Evolutionary conservation across 306 rosid genomes (phyloP).

Genomic region (Cucurbita argyrosperma): DNA sequence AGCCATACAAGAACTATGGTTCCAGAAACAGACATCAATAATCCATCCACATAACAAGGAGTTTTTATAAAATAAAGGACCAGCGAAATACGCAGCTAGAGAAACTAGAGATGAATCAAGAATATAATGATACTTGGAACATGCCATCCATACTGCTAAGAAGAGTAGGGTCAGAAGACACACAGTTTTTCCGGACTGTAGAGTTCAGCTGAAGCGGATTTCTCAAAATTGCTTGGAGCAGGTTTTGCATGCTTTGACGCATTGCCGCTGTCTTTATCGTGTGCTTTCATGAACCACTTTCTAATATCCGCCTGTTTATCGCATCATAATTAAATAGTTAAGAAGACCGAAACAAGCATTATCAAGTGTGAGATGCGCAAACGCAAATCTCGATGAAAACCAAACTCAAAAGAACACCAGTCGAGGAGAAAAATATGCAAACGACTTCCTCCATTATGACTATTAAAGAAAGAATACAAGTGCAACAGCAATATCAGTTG

Average conservation of each 20-base stretch:
- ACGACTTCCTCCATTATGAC: not conserved
- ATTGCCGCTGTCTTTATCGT: conserved; percentile 37
- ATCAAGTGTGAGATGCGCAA: not conserved
- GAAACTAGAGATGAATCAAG: not conserved
- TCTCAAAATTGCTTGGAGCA: conserved; percentile 1
- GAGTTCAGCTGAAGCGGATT: conserved; percentile 29
- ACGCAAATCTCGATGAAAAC: not conserved
- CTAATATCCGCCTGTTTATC: conserved; percentile 47
- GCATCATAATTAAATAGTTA: not conserved
- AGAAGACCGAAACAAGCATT: not conserved
- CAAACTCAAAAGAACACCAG: not conserved
- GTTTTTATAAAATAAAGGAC: not conserved
- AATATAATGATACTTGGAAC: not conserved
- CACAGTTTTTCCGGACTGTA: conserved; percentile 31
- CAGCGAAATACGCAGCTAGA: not conserved
- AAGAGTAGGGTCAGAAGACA: conserved; percentile 11
- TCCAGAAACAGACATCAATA: not conserved
- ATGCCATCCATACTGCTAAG: not conserved
- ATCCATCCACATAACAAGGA: not conserved
- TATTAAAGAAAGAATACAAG: not conserved
- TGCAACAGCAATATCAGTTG: not conserved
- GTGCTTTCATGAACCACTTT: conserved; percentile 95
- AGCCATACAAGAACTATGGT: not conserved
- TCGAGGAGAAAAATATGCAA: not conserved
- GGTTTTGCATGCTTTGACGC: conserved; percentile 31